A percentile compares a stretch with the other conserved stretches of the same genome.
phyloP scores from a whole-genome alignment of 768 basidiomycete genomes.

The Collybiopsis luxurians region DNA sequence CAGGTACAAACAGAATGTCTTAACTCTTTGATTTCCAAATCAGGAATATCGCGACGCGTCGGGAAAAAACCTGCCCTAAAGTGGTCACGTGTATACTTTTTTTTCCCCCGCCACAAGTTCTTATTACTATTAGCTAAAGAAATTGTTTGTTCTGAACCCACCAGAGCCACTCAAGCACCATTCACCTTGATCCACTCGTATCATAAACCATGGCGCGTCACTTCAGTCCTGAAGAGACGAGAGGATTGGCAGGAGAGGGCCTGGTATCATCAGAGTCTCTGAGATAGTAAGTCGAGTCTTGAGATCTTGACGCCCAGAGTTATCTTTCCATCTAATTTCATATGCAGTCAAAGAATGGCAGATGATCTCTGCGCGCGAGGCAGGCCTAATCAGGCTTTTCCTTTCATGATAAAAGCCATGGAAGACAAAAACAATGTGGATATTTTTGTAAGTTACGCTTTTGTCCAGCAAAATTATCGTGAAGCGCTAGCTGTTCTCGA shows the following conservation, averaged over 20 bases:
- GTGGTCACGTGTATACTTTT: background rate
- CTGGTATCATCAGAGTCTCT: background rate
- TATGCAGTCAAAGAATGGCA: background rate
- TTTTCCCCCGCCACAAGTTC: background rate
- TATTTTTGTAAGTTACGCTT: slow-evolving; percentile 28
- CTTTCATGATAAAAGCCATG: slow-evolving; percentile 38
- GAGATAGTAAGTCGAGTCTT: background rate
- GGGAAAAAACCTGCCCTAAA: background rate
- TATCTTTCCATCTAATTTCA: background rate
- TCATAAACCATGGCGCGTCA: too few relatives aligned
- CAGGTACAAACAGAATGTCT: too few relatives aligned
- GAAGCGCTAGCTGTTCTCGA: slow-evolving; percentile 23
- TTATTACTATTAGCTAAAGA: too few relatives aligned
- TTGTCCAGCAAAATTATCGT: slow-evolving; percentile 7
- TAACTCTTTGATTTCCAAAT: too few relatives aligned
- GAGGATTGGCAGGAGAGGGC: background rate
- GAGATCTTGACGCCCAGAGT: background rate
- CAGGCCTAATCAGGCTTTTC: slow-evolving; percentile 31
- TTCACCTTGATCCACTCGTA: too few relatives aligned
- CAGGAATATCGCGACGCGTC: too few relatives aligned
- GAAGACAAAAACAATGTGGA: slow-evolving; percentile 39
- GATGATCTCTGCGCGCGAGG: slow-evolving; percentile 5
- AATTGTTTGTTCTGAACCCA: too few relatives aligned
- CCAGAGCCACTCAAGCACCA: background rate
- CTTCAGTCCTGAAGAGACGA: background rate